Evolutionary conservation across 2,329 filamentous ascomycete genomes (phyloP).

Genomic region (Botrytis aclada): DNA sequence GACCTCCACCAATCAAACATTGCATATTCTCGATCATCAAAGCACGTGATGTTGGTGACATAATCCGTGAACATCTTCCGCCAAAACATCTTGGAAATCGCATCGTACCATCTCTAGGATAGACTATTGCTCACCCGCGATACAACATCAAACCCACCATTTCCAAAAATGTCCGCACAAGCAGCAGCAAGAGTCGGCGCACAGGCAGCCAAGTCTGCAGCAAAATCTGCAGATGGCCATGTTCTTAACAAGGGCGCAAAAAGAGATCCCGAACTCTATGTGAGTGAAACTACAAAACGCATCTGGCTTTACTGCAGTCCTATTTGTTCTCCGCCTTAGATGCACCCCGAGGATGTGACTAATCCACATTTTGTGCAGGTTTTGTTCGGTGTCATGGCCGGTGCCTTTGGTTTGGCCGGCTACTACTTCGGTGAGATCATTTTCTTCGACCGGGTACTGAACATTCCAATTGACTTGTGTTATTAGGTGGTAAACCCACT

Average conservation of each 20-base stretch:
- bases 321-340: slow-evolving; percentile 1
- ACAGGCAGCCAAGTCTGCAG: slow-evolving; percentile 38
- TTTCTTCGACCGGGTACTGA: slow-evolving; percentile 10
- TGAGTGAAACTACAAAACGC: slow-evolving; percentile 42
- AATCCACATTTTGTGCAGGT: slow-evolving; percentile 54
- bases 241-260: slow-evolving; percentile 60
- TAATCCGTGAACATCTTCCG: slow-evolving; percentile 2
- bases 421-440: slow-evolving; percentile 71
- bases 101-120: slow-evolving; percentile 24
- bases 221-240: slow-evolving; percentile 46
- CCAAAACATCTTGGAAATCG: slow-evolving; percentile 17
- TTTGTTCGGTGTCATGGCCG: slow-evolving; percentile 86
- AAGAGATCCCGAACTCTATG: slow-evolving; percentile 72
- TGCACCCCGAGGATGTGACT: slow-evolving; percentile 16
- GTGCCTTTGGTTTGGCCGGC: slow-evolving; percentile 81
- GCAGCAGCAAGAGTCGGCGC: slow-evolving; percentile 37
- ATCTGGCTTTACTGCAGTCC: slow-evolving; percentile 28
- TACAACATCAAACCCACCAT: slow-evolving; percentile 20
- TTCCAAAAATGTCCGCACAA: slow-evolving; percentile 35
- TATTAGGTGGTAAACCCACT: slow-evolving; percentile 77
- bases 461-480: slow-evolving; percentile 28
- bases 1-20: not conserved
- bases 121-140: slow-evolving; percentile 7
- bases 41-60: slow-evolving; percentile 8
- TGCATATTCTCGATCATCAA: not conserved